These are phyloP conservation scores for Gossypium davidsonii DNA, from an alignment of 441 rosid genomes.

Conservation along the genomic window DNA sequence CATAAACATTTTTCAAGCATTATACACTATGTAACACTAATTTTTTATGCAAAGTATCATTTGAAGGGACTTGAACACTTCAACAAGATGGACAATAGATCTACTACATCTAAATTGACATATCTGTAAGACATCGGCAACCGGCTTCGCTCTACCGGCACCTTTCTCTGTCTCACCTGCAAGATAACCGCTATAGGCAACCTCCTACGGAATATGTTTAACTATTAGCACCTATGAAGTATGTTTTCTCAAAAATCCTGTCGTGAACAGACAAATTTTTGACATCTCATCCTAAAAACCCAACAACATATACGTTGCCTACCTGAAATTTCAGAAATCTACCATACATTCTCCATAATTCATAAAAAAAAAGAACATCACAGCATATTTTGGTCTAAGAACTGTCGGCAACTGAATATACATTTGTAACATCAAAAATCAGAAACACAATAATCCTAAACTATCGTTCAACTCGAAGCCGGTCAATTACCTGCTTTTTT, in stretches of 20 bases:
- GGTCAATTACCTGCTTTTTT: conserved; percentile 52
- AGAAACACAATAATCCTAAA: background rate
- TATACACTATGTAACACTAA: background rate
- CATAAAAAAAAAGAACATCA: background rate
- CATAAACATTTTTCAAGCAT: background rate
- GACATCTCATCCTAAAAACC: background rate
- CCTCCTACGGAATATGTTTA: background rate
- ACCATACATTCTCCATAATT: background rate
- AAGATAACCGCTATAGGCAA: background rate
- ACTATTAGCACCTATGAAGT: background rate
- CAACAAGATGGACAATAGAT: background rate
- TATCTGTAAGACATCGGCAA: background rate
- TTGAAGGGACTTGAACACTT: background rate
- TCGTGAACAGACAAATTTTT: background rate
- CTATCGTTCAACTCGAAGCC: background rate
- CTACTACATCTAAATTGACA: background rate
- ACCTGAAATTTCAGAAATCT: background rate
- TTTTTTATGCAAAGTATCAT: background rate
- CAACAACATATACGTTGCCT: background rate
- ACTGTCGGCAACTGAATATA: background rate
- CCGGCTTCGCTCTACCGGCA: background rate
- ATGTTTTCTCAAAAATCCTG: background rate
- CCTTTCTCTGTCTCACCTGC: background rate
- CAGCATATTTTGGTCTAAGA: background rate
- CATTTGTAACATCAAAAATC: background rate